Evolutionary conservation across 2,329 filamentous ascomycete genomes (phyloP).

Genomic region (Apiospora pterosperma): DNA sequence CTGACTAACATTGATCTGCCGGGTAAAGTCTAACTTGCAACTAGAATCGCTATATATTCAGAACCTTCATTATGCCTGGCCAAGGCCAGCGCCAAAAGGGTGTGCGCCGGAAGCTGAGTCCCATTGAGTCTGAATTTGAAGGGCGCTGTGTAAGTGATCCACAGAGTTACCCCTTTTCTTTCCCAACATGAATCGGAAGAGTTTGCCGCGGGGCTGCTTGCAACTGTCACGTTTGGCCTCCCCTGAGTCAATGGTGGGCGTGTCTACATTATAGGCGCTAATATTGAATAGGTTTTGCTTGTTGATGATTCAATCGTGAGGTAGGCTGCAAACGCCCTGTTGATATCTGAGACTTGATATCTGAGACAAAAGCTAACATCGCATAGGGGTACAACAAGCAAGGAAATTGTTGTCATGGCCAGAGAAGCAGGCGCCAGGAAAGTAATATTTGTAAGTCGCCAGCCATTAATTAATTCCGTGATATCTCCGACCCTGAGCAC

Average conservation of each 20-base stretch:
- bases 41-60: conserved; percentile 70
- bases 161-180: neutral
- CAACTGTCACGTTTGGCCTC: neutral
- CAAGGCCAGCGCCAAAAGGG: conserved; percentile 79
- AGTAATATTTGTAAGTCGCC: conserved; percentile 64
- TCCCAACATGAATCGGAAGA: neutral
- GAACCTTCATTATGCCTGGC: conserved; percentile 71
- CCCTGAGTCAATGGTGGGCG: no score
- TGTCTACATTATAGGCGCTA: neutral
- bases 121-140: conserved; percentile 81
- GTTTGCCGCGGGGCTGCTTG: neutral
- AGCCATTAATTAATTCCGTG: neutral
- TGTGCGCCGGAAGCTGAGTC: conserved; percentile 84
- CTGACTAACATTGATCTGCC: neutral
- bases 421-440: conserved; percentile 77
- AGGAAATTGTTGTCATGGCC: conserved; percentile 80
- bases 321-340: neutral
- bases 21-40: neutral
- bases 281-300: conserved; percentile 52
- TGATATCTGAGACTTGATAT: neutral
- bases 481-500: neutral
- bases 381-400: conserved; percentile 70
- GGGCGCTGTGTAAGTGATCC: conserved; percentile 57
- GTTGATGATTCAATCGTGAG: conserved; percentile 85
- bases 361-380: neutral